Base-by-base conservation (phyloP, 2,329 filamentous ascomycete genomes). In the Aspergillus sp. region DNA sequence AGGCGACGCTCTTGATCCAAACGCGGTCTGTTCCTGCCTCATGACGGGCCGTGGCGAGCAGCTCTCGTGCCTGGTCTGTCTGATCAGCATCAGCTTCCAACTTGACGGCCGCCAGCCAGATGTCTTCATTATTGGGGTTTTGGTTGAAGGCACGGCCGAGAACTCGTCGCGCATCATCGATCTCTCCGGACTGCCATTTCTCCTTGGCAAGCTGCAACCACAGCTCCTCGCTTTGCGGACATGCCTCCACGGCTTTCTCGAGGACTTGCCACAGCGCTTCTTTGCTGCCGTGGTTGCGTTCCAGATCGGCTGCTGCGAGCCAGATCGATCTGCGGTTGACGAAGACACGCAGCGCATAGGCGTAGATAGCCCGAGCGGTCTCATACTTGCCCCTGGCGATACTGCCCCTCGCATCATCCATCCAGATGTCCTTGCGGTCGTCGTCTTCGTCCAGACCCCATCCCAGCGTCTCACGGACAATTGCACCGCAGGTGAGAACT, bases 151-250 rank as follows among this genome's bases (percentile, higher is more conserved):
- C 93, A 53, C 85, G 82, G 23, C 84, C 91, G 13, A 98, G 81
- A 1, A 97, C 90, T 52, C 83, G 78, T 48, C 93, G 82, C 10
- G 93, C 90, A 53, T 88, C 88, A 63, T 95, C 85, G 41, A 95
- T 83, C 60, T 95, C 85, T 44, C 90, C 90, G 2, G 86, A 82
- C 62, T 93, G 82, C 88, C 89, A 93, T 64, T 90, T 95, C 72
- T 97, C 93, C 69, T 91, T 88, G 32, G 91, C 93, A 46, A 96
- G 84, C 76, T 94, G 86, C 78, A 98, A 85, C 93, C 93, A 98
- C 17, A 98, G 74, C 17, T 90, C 85, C 67, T 96, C 90, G 57
- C 86, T 90, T 55, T 88, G 86, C 1, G 93, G 91, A 59, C 91
- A 96, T 6, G 90, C 89, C 63, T 95, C 91, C 27, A 96, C 90